Conservation (phyloP, 306 rosid species). For the Begonia masoniana region DNA sequence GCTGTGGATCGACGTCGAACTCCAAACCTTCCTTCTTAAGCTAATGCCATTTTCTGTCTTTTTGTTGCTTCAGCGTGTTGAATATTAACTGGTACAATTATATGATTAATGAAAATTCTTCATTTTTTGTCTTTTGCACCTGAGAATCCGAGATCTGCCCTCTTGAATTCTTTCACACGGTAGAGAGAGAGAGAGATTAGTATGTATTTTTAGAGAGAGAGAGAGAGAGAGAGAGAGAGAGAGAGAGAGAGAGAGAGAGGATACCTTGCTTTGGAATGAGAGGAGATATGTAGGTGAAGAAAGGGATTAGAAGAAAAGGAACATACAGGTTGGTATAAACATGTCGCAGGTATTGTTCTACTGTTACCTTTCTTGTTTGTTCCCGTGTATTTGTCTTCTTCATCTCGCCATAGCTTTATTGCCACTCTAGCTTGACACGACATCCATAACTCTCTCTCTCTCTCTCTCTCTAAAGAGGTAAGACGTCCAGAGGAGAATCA, state of each 20-base stretch:
- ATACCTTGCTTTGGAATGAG: conserved; percentile 21
- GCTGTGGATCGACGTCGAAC: too few species aligned
- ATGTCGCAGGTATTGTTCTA: conserved; percentile 1
- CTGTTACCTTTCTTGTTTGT: conserved; percentile 24
- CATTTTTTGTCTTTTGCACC: too few species aligned
- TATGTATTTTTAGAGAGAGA: too few species aligned
- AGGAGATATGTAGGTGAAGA: conserved; percentile 33
- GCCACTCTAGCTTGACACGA: conserved; percentile 60
- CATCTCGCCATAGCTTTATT: conserved; percentile 31
- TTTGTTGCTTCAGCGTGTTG: too few species aligned
- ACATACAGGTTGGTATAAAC: conserved; percentile 12
- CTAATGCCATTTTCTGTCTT: too few species aligned
- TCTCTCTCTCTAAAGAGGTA: conserved; percentile 35
- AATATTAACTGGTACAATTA: too few species aligned
- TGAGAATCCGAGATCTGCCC: too few species aligned
- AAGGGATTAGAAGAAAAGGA: conserved; percentile 15
- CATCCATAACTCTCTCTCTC: conserved; percentile 33
- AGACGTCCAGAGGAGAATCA: conserved; percentile 42
- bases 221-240: neutral
- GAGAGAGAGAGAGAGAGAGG: conserved; percentile 4
- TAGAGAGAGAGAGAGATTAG: too few species aligned
- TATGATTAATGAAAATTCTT: too few species aligned
- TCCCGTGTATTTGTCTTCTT: conserved; percentile 27
- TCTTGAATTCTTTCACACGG: too few species aligned
- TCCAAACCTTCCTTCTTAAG: too few species aligned